Percentiles rank a stretch among this genome's conserved stretches.
phyloP scores from a whole-genome alignment of 1,284 basidiomycete species.

The Marasmius tenuissimus region DNA sequence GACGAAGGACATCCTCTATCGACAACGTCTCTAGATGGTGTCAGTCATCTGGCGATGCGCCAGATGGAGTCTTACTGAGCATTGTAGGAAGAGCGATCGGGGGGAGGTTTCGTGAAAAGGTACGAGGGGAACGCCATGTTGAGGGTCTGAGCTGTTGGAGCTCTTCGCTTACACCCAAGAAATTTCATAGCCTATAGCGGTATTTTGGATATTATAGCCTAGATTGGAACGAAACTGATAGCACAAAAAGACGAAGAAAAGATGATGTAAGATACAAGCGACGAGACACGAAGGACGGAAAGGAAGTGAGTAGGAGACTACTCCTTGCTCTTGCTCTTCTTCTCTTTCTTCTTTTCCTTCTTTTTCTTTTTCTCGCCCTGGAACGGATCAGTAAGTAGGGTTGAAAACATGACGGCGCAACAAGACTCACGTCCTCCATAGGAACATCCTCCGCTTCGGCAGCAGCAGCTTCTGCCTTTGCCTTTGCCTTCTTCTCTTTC shows the following conservation, averaged over 20 bases:
- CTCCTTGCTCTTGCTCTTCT: constrained; percentile 47
- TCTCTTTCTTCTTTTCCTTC: constrained; percentile 33
- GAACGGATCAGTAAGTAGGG: constrained; percentile 23
- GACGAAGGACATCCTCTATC: not conserved
- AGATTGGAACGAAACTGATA: not conserved
- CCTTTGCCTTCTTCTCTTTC: constrained; percentile 70
- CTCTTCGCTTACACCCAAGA: not conserved
- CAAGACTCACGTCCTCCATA: constrained; percentile 7
- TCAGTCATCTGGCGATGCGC: too few species aligned
- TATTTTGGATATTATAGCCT: not conserved
- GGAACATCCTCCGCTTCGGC: constrained; percentile 33
- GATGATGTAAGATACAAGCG: not conserved
- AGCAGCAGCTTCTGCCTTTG: constrained; percentile 40
- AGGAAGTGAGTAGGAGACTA: constrained; percentile 19
- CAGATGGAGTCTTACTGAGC: too few species aligned
- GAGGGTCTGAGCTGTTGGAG: too few species aligned
- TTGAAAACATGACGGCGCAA: constrained; percentile 1
- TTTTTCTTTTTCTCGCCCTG: constrained; percentile 32
- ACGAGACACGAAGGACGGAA: not conserved
- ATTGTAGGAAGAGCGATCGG: too few species aligned
- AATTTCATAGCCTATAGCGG: not conserved
- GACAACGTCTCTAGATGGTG: too few species aligned
- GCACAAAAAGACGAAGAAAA: not conserved
- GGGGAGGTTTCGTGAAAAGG: too few species aligned
- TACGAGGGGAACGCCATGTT: too few species aligned